Conservation (phyloP, 208 protist species). For the Leptomonas pyrrhocoris region DNA sequence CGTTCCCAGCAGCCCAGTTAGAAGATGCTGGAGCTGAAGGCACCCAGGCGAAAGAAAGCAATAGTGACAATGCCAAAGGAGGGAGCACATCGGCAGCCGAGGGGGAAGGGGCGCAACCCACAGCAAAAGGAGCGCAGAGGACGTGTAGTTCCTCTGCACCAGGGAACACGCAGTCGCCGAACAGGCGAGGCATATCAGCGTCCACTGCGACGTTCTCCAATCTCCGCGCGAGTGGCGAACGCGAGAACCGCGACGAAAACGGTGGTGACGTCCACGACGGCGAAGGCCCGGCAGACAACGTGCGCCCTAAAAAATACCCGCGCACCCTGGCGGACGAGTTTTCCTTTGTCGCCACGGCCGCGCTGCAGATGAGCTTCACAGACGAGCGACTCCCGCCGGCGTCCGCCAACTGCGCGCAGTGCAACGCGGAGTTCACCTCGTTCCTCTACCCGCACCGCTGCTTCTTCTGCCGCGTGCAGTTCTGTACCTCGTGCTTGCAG, state of each 20-base stretch:
- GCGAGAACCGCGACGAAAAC: not conserved
- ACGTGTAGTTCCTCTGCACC: not conserved
- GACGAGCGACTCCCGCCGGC: conserved; percentile 50
- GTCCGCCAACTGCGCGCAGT: conserved; percentile 51
- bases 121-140: no score
- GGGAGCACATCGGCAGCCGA: no score
- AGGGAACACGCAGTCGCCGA: not conserved
- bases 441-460: conserved; percentile 65
- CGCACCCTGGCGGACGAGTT: not conserved
- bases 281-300: not conserved
- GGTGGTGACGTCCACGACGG: not conserved
- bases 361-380: conserved; percentile 12
- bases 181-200: not conserved
- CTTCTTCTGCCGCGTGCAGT: conserved; percentile 66
- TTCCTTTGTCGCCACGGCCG: conserved; percentile 2
- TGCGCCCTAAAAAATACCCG: not conserved
- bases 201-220: not conserved
- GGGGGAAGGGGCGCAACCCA: no score
- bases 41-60: no score
- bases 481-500: conserved; percentile 65
- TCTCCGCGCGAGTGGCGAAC: not conserved
- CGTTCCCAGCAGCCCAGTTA: no score
- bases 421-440: conserved; percentile 67
- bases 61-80: no score
- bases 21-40: no score